Evolutionary conservation across 768 basidiomycete species (phyloP).

Genomic region (Hemileccinum impolitum): DNA sequence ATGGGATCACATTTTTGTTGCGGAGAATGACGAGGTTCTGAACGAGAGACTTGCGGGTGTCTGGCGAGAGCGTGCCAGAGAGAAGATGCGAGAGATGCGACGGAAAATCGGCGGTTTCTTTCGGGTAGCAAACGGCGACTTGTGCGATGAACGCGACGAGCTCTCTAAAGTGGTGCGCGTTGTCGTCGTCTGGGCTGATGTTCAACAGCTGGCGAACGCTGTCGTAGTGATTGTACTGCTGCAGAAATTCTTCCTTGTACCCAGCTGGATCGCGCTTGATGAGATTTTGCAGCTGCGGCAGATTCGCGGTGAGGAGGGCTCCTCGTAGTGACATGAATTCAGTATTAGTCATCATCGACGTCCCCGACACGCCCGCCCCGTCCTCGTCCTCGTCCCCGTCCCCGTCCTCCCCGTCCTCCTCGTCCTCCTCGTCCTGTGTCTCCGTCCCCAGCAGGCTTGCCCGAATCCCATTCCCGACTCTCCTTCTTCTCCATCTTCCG

Average conservation of each 20-base stretch:
- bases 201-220: slow-evolving; percentile 83
- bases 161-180: slow-evolving; percentile 81
- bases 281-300: slow-evolving; percentile 94
- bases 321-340: too few relatives aligned
- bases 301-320: slow-evolving; percentile 56
- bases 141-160: slow-evolving; percentile 91
- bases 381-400: slow-evolving; percentile 36
- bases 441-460: slow-evolving; percentile 38
- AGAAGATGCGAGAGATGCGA: slow-evolving; percentile 74
- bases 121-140: slow-evolving; percentile 76
- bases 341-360: neutral
- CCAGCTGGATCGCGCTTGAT: slow-evolving; percentile 90
- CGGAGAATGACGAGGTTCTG: slow-evolving; percentile 91
- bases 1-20: slow-evolving; percentile 89
- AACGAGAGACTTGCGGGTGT: slow-evolving; percentile 80
- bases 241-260: slow-evolving; percentile 94
- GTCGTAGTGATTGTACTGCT: slow-evolving; percentile 95
- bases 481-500: slow-evolving; percentile 79
- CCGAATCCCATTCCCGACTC: slow-evolving; percentile 82
- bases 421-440: slow-evolving; percentile 28
- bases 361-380: slow-evolving; percentile 22
- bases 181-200: slow-evolving; percentile 82
- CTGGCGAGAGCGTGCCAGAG: slow-evolving; percentile 69
- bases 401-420: slow-evolving; percentile 34
- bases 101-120: slow-evolving; percentile 85